Percentiles rank a stretch among this genome's conserved stretches.
Conservation (phyloP, 192 early-diverging fungal genomes). For the Backusella luteola region DNA sequence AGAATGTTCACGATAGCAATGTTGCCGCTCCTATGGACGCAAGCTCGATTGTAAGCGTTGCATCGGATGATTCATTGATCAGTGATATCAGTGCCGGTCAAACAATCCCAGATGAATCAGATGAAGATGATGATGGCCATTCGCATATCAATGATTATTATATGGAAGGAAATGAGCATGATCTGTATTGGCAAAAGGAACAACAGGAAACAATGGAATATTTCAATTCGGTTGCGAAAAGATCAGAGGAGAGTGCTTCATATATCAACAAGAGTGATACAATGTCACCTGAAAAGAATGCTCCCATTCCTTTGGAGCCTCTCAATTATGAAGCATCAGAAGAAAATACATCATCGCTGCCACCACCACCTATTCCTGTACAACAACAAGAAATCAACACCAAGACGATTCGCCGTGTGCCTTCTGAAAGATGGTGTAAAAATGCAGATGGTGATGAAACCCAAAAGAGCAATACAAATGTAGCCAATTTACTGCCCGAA, state of each 20-base stretch:
- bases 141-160: background rate
- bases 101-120: constrained; percentile 18
- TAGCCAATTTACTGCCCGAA: background rate
- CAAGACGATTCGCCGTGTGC: constrained; percentile 6
- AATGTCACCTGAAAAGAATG: background rate
- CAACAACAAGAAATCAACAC: background rate
- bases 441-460: background rate
- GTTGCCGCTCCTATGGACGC: background rate
- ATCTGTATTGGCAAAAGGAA: background rate
- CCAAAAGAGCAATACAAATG: background rate
- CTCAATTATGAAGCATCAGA: background rate
- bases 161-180: background rate
- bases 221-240: background rate
- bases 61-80: constrained; percentile 31
- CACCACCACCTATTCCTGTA: background rate
- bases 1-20: background rate
- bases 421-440: constrained; percentile 19
- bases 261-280: background rate
- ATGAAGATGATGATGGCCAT: constrained; percentile 20
- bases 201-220: constrained; percentile 11
- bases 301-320: background rate
- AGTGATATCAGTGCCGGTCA: constrained; percentile 25
- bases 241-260: background rate
- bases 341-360: background rate
- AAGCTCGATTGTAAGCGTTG: constrained; percentile 11